Base-by-base conservation (phyloP, 495 filamentous ascomycete genomes). In the Amphirosellinia nigrospora region DNA sequence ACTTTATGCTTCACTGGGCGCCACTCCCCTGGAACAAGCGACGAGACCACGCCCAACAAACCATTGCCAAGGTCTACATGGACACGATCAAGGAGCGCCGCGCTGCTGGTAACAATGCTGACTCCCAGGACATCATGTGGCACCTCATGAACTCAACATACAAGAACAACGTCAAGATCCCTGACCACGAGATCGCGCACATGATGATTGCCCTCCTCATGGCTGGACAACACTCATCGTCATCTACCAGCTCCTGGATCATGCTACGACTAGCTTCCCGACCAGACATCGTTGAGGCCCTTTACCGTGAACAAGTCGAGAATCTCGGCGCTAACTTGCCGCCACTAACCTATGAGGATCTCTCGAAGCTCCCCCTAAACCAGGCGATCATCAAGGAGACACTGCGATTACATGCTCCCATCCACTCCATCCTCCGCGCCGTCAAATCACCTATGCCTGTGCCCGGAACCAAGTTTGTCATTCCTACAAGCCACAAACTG, bases 181-280 rank as follows among this genome's bases (percentile, higher is more conserved):
- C 93, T 13, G 93, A 96, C 77, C 86, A 90, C 70, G 92, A 96
- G 72, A 87, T 95, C 45, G 93, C 93, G 8, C 93, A 95, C 77
- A 94, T 96, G 88, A 94, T 96, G 91, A 96, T 96, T 76, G 92
- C 93, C 0, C 86, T 96, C 30, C 84, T 96, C 10, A 94, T 96
- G 93, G 93, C 92, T 38, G 93, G 93, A 67, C 93, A 96, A 76
- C 93, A 96, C 83, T 94, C 92, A 1, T 94, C 92, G 3, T 93
- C 93, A 48, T 91, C 92, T 8, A 93, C 91, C 55, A 90, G 87
- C 75, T 84, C 91, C 36, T 96, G 92, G 92, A 92, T 94, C 73
- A 86, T 95, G 82, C 85, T 94, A 19, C 90, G 91, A 41, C 88
- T 95, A 9, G 92, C 93, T 34, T 87, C 90, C 8, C 80, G 89